Percentiles rank a stretch among this genome's conserved stretches.
phyloP scores from a whole-genome alignment of 345 rosid species.

The Syzygium aqueum region DNA sequence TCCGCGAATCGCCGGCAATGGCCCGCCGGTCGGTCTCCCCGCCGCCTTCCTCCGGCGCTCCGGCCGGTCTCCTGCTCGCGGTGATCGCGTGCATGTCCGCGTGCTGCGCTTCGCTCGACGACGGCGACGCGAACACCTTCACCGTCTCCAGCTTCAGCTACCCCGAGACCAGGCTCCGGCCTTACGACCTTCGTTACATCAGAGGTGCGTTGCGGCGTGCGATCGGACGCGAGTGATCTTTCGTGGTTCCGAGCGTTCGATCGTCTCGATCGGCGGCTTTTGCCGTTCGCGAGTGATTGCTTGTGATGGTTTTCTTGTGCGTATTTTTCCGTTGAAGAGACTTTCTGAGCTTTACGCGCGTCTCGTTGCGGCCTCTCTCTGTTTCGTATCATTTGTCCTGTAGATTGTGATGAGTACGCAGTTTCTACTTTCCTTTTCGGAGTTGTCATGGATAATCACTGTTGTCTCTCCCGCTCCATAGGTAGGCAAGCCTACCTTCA shows the following conservation, averaged over 20 bases:
- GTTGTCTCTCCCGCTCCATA: neutral
- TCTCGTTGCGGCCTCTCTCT: neutral
- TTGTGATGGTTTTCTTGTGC: neutral
- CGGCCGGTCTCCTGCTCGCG: neutral
- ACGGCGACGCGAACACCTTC: neutral
- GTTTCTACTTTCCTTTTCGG: neutral
- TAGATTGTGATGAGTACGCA: neutral
- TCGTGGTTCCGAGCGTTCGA: neutral
- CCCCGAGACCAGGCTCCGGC: conserved; percentile 1
- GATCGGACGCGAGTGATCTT: neutral
- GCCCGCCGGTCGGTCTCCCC: neutral
- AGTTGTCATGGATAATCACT: neutral
- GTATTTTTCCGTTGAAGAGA: neutral
- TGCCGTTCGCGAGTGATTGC: neutral
- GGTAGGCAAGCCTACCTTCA: neutral
- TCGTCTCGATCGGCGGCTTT: neutral
- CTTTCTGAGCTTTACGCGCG: neutral
- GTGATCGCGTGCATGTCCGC: neutral
- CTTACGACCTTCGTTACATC: conserved; percentile 6
- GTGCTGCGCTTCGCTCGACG: neutral
- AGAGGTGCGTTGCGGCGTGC: conserved; percentile 1
- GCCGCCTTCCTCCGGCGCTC: neutral
- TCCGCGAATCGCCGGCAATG: neutral
- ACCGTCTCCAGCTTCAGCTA: conserved; percentile 6
- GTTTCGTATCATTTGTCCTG: neutral